phyloP scores from a whole-genome alignment of 2,329 filamentous ascomycete genomes.

The Paramyrothecium sp. region DNA sequence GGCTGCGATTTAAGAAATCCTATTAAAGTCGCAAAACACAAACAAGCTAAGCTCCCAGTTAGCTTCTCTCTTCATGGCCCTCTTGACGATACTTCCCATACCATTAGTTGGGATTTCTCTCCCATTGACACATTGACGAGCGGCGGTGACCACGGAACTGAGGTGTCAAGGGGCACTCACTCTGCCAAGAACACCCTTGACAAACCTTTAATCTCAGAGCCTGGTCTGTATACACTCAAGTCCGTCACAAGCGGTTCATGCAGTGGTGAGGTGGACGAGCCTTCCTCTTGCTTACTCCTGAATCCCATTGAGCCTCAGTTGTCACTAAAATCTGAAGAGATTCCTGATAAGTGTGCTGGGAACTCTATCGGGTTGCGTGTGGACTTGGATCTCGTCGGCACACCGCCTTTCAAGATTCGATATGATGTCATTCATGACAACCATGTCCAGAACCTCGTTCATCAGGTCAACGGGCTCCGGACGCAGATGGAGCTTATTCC shows the following conservation, averaged over 20 bases:
- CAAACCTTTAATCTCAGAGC: conserved; percentile 66
- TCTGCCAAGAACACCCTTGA: conserved; percentile 61
- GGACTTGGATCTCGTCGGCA: conserved; percentile 85
- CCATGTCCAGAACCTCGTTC: conserved; percentile 50
- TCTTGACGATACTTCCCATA: conserved; percentile 62
- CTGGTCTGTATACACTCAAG: conserved; percentile 84
- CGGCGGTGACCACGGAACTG: conserved; percentile 66
- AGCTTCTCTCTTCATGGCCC: conserved; percentile 63
- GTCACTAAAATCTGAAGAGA: conserved; percentile 71
- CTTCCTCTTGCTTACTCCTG: conserved; percentile 86
- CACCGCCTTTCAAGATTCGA: conserved; percentile 81
- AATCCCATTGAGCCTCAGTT: conserved; percentile 88
- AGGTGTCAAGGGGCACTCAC: conserved; percentile 56
- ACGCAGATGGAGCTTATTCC: conserved; percentile 85
- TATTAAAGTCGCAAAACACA: conserved; percentile 78
- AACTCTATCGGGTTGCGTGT: conserved; percentile 89
- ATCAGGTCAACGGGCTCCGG: conserved; percentile 67
- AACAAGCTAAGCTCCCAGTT: conserved; percentile 66
- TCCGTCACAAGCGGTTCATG: conserved; percentile 80
- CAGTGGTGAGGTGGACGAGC: conserved; percentile 85
- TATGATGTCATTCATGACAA: conserved; percentile 72
- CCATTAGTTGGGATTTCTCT: conserved; percentile 79
- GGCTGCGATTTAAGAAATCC: conserved; percentile 80
- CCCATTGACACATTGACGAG: conserved; percentile 67
- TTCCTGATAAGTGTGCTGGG: conserved; percentile 92